Evolutionary conservation across 345 rosid species (phyloP).

Genomic region (Citrus australasica): DNA sequence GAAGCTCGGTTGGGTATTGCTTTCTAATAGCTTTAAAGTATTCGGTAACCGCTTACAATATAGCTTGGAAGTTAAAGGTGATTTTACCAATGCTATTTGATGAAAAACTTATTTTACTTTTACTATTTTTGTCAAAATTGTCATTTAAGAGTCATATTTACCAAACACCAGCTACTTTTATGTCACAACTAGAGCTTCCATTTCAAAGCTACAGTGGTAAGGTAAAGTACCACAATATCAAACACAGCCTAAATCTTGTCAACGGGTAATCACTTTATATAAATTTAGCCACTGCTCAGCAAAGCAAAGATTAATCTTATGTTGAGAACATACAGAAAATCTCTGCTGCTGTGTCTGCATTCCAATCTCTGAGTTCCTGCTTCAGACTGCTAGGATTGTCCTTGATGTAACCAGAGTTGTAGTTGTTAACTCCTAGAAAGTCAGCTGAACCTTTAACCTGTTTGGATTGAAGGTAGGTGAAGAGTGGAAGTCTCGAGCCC

Average conservation of each 20-base stretch:
- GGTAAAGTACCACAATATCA: too few species aligned
- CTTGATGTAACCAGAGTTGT: slow-evolving; percentile 21
- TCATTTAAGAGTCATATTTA: too few species aligned
- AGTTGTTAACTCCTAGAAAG: slow-evolving; percentile 53
- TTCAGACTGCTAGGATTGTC: slow-evolving; percentile 29
- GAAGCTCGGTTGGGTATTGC: background rate
- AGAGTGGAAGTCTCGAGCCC: slow-evolving; percentile 65
- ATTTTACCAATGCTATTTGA: too few species aligned
- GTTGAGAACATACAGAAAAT: slow-evolving; percentile 22
- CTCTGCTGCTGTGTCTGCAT: slow-evolving; percentile 28
- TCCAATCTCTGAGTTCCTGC: slow-evolving; percentile 27
- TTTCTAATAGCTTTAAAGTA: too few species aligned
- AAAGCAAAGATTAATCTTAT: background rate
- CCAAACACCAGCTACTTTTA: too few species aligned
- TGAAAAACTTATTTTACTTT: too few species aligned
- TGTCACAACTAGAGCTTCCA: too few species aligned
- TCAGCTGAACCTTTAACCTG: slow-evolving; percentile 61
- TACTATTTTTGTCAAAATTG: too few species aligned
- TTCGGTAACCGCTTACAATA: too few species aligned
- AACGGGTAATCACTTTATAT: background rate
- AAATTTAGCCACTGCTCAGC: background rate
- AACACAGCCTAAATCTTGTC: background rate
- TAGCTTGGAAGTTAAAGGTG: too few species aligned
- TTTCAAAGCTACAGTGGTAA: too few species aligned
- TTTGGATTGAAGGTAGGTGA: slow-evolving; percentile 50